Evolutionary conservation across 2,329 filamentous ascomycete genomes (phyloP).

Genomic region (Fusarium lyarnte): DNA sequence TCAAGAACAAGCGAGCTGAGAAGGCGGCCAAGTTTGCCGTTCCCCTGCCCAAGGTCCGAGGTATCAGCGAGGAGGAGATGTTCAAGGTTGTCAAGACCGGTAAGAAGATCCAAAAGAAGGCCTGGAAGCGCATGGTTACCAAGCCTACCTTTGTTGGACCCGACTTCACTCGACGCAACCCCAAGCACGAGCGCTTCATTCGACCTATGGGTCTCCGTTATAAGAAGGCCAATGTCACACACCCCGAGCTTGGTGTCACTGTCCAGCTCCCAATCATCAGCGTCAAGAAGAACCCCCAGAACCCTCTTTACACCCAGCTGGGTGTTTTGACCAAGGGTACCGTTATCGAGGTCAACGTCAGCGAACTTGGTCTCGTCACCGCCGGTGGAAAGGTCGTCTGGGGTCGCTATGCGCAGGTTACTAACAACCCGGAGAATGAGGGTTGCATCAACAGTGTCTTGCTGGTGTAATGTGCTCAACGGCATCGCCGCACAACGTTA

Average conservation of each 20-base stretch:
- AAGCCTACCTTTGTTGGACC: conserved; percentile 80
- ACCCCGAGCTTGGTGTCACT: conserved; percentile 85
- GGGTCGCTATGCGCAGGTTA: conserved; percentile 76
- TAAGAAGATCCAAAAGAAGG: conserved; percentile 91
- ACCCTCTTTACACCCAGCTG: conserved; percentile 90
- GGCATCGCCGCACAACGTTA: conserved; percentile 5
- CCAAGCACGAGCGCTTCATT: conserved; percentile 74
- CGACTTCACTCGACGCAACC: conserved; percentile 88
- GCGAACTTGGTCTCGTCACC: conserved; percentile 89
- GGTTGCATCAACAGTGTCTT: conserved; percentile 48
- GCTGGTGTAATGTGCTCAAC: conserved; percentile 35
- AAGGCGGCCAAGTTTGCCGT: conserved; percentile 95
- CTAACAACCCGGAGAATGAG: conserved; percentile 59
- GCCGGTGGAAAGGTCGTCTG: conserved; percentile 93
- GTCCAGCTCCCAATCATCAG: conserved; percentile 84
- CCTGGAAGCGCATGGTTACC: conserved; percentile 75
- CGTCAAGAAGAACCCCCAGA: conserved; percentile 76
- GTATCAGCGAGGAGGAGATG: conserved; percentile 94
- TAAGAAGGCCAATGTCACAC: conserved; percentile 66
- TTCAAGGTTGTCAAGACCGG: conserved; percentile 97
- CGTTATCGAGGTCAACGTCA: conserved; percentile 88
- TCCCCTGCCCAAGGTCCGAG: conserved; percentile 91
- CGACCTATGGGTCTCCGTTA: conserved; percentile 61
- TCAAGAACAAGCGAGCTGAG: conserved; percentile 95
- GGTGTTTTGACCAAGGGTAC: conserved; percentile 88